Percentiles rank a stretch among this genome's conserved stretches.
These are phyloP conservation scores for Neurospora cerealis DNA, from an alignment of 495 filamentous ascomycete genomes.

Conservation along the genomic window DNA sequence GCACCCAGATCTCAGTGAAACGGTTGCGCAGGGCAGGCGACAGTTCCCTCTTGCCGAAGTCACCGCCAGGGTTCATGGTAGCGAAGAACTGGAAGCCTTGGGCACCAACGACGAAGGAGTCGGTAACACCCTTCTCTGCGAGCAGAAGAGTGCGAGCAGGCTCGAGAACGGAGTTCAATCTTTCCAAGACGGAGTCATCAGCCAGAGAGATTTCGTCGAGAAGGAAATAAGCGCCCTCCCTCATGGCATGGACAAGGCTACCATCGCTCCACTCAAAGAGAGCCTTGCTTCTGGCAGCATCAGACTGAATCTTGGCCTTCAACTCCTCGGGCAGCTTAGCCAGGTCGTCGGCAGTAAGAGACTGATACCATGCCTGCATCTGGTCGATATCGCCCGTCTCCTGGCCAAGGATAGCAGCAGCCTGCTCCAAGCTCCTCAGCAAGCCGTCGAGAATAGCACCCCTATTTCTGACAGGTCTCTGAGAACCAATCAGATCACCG, in stretches of 20 bases:
- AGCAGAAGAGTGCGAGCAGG: slow-evolving; percentile 75
- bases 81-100: slow-evolving; percentile 90
- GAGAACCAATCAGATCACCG: slow-evolving; percentile 91
- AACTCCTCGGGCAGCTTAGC: slow-evolving; percentile 38
- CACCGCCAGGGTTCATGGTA: slow-evolving; percentile 98
- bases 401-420: slow-evolving; percentile 27
- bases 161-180: slow-evolving; percentile 96
- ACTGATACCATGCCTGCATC: slow-evolving; percentile 32
- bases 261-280: slow-evolving; percentile 97
- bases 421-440: slow-evolving; percentile 45
- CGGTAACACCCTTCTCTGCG: slow-evolving; percentile 81
- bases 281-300: slow-evolving; percentile 56
- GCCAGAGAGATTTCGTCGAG: slow-evolving; percentile 97
- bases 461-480: slow-evolving; percentile 81
- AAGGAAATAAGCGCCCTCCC: slow-evolving; percentile 76
- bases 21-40: slow-evolving; percentile 91
- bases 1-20: slow-evolving; percentile 99
- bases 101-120: slow-evolving; percentile 66
- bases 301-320: slow-evolving; percentile 46
- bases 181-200: slow-evolving; percentile 93
- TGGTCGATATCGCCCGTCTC: slow-evolving; percentile 19
- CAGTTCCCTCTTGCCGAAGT: slow-evolving; percentile 95
- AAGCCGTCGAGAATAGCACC: slow-evolving; percentile 58
- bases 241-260: slow-evolving; percentile 92
- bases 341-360: slow-evolving; percentile 15